phyloP scores from a whole-genome alignment of 2,329 filamentous ascomycete species.

The Mycosphaerelloides madeirae region DNA sequence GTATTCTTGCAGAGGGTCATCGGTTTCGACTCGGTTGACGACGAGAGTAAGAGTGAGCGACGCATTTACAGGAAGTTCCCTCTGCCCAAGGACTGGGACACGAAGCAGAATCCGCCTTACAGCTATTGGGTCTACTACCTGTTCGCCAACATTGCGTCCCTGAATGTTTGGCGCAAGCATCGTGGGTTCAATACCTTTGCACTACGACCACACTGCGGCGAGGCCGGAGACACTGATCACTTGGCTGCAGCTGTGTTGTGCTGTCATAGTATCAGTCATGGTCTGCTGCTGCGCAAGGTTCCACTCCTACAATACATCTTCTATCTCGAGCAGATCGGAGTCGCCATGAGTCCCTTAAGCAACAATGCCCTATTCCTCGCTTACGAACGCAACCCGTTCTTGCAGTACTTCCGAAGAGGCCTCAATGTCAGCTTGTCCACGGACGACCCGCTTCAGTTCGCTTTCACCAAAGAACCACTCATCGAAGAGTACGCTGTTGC shows the following conservation, averaged over 20 bases:
- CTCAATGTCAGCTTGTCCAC: constrained; percentile 95
- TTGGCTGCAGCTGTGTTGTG: constrained; percentile 85
- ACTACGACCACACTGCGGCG: constrained; percentile 88
- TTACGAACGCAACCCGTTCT: constrained; percentile 94
- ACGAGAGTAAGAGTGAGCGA: constrained; percentile 94
- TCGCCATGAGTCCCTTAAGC: constrained; percentile 98
- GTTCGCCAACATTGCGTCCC: constrained; percentile 85
- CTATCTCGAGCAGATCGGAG: constrained; percentile 95
- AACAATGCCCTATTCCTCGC: constrained; percentile 96
- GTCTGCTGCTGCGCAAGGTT: constrained; percentile 85
- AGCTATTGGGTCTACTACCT: constrained; percentile 99
- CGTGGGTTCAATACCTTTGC: constrained; percentile 95
- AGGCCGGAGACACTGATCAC: constrained; percentile 95
- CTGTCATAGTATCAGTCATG: constrained; percentile 95
- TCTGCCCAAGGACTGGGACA: constrained; percentile 80
- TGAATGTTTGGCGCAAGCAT: constrained; percentile 86
- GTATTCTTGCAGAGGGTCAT: constrained; percentile 92
- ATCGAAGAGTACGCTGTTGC: constrained; percentile 98
- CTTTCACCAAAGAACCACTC: constrained; percentile 94
- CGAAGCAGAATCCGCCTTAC: constrained; percentile 94
- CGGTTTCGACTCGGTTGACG: constrained; percentile 95
- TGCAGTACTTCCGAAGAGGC: constrained; percentile 90
- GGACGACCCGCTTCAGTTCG: constrained; percentile 94
- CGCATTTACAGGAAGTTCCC: constrained; percentile 95
- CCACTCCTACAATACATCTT: constrained; percentile 94